phyloP scores from a whole-genome alignment of 75 land plant genomes.

The Larix kaempferi region DNA sequence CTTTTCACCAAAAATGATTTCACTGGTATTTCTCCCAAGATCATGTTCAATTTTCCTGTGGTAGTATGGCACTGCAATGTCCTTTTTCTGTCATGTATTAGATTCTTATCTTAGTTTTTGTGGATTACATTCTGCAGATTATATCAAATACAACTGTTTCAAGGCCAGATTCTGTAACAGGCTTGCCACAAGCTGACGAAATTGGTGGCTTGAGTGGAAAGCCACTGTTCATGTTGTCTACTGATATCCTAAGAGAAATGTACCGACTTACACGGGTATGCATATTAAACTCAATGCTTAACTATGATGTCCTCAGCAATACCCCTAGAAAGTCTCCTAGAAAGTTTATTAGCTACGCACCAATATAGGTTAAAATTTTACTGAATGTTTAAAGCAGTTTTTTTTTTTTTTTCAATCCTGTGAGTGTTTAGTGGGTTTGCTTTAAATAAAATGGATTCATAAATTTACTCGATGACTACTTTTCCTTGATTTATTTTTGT shows the following conservation, averaged over 20 bases:
- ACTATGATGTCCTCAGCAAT: background rate
- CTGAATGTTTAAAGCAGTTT: background rate
- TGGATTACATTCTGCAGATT: constrained; percentile 42
- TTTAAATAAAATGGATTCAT: background rate
- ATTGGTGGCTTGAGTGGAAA: constrained; percentile 96
- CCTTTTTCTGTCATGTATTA: background rate
- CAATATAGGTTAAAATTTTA: background rate
- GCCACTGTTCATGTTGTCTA: constrained; percentile 81
- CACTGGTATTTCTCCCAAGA: background rate
- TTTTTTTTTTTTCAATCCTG: background rate
- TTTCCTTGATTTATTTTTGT: no score
- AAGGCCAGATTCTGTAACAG: constrained; percentile 77
- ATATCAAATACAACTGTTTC: constrained; percentile 93
- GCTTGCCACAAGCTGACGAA: constrained; percentile 69
- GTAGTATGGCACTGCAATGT: background rate
- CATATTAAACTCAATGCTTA: background rate
- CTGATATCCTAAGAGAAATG: constrained; percentile 82
- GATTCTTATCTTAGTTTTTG: background rate
- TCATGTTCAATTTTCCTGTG: no score
- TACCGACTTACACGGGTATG: constrained; percentile 85
- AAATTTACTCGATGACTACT: no score
- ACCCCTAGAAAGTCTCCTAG: background rate
- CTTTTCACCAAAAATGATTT: background rate
- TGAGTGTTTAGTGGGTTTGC: background rate
- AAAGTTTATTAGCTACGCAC: background rate